A percentile compares a stretch with the other conserved stretches of the same genome.
Evolutionary conservation across 1,284 basidiomycete genomes (phyloP).

Genomic region (Filobasidium uniguttulatum): DNA sequence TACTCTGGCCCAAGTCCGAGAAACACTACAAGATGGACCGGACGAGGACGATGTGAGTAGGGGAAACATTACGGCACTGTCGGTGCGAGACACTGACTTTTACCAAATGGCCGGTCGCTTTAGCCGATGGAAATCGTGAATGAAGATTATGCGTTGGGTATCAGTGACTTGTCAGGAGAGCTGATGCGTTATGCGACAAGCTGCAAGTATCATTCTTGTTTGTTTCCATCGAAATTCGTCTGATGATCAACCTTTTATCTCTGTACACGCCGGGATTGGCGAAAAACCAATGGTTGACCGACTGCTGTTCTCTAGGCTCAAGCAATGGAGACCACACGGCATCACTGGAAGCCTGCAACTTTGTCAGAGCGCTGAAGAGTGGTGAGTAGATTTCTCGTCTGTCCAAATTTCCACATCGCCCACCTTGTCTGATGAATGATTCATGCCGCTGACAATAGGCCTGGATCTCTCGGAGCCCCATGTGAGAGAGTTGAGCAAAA

Average conservation of each 20-base stretch:
- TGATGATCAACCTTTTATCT: background rate
- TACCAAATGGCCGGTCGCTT: background rate
- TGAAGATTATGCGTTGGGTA: conserved; percentile 78
- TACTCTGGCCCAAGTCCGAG: conserved; percentile 54
- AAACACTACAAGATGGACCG: conserved; percentile 18
- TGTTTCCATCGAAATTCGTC: background rate
- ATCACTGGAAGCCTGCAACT: conserved; percentile 56
- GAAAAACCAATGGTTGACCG: too few species aligned
- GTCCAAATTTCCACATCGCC: background rate
- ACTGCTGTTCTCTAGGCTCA: conserved; percentile 32
- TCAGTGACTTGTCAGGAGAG: conserved; percentile 90
- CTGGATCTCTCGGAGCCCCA: conserved; percentile 60
- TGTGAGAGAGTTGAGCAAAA: conserved; percentile 63
- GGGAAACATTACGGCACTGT: too few species aligned
- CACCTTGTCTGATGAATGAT: background rate
- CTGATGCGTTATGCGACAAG: conserved; percentile 86
- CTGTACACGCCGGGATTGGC: background rate
- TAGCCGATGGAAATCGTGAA: conserved; percentile 51
- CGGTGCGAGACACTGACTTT: background rate
- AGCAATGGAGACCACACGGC: conserved; percentile 55
- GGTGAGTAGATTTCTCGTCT: conserved; percentile 41
- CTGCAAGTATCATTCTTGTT: conserved; percentile 17
- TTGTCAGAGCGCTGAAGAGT: conserved; percentile 65
- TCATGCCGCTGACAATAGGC: conserved; percentile 39
- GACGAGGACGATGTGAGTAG: background rate